Percentiles rank a stretch among this genome's conserved stretches.
phyloP scores from a whole-genome alignment of 805 yeast genomes.

The Pichia gijzeniarum region DNA sequence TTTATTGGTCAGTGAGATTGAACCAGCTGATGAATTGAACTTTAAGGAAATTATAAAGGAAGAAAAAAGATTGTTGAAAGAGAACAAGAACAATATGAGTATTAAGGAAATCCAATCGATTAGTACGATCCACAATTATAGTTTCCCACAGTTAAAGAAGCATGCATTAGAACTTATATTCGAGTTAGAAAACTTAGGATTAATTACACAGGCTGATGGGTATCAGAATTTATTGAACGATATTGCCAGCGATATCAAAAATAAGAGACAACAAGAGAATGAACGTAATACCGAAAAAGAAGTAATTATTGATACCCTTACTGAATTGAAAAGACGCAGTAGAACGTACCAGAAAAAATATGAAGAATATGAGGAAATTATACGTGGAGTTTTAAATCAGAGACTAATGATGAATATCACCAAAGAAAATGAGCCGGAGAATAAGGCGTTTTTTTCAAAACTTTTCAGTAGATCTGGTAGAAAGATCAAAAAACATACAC shows the following conservation, averaged over 20 bases:
- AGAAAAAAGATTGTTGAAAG: slow-evolving; percentile 34
- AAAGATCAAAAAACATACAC: slow-evolving; percentile 3
- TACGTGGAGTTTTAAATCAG: not conserved
- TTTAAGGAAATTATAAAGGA: slow-evolving; percentile 49
- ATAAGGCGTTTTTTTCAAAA: slow-evolving; percentile 29
- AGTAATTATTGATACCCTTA: slow-evolving; percentile 36
- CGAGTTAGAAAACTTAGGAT: slow-evolving; percentile 64
- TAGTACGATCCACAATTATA: slow-evolving; percentile 26
- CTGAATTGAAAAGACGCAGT: slow-evolving; percentile 40
- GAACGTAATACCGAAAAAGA: slow-evolving; percentile 36
- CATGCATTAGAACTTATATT: slow-evolving; percentile 67
- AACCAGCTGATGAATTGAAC: slow-evolving; percentile 59
- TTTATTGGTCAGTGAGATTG: slow-evolving; percentile 54
- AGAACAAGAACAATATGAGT: not conserved
- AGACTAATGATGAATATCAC: not conserved
- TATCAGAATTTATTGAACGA: slow-evolving; percentile 78
- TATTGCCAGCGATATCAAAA: slow-evolving; percentile 70
- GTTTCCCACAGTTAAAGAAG: slow-evolving; percentile 73
- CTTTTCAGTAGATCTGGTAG: slow-evolving; percentile 33
- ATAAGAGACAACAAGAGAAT: slow-evolving; percentile 38
- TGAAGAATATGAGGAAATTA: slow-evolving; percentile 34
- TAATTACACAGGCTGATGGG: slow-evolving; percentile 57
- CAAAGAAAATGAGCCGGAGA: slow-evolving; percentile 30
- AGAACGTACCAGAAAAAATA: slow-evolving; percentile 39
- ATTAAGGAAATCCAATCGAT: not conserved